Evolutionary conservation across 768 basidiomycete species (phyloP).

Genomic region (Calvatia gigantea): DNA sequence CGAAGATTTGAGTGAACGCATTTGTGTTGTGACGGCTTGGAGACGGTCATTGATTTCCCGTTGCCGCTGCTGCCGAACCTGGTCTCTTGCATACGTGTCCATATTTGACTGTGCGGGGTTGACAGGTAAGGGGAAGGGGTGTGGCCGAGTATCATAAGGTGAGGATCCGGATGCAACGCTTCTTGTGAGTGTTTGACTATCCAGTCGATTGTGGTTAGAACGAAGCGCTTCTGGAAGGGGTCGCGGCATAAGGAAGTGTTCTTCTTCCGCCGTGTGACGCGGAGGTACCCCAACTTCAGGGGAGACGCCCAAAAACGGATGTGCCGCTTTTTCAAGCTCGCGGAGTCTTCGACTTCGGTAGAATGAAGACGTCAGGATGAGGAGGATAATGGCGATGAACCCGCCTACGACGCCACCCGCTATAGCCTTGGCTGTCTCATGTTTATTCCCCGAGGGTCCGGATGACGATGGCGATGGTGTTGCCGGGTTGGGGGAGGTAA

Average conservation of each 20-base stretch:
- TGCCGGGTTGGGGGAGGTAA: neutral
- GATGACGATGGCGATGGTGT: neutral
- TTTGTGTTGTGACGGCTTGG: neutral
- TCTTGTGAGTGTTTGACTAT: neutral
- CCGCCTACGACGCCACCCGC: slow-evolving; percentile 10
- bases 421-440: slow-evolving; percentile 4
- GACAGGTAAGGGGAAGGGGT: neutral
- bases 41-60: neutral
- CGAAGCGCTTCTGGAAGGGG: neutral
- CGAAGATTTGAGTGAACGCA: neutral
- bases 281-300: neutral
- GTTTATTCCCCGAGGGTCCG: neutral
- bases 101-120: neutral
- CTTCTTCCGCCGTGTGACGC: neutral
- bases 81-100: neutral
- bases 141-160: neutral
- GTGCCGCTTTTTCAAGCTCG: neutral
- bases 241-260: neutral
- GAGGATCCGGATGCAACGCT: neutral
- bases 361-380: slow-evolving; percentile 3
- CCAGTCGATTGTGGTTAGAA: neutral
- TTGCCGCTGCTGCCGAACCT: neutral
- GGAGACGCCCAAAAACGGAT: neutral
- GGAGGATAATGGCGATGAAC: slow-evolving; percentile 1
- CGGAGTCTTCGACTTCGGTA: neutral